Evolutionary conservation across 106 monocot genomes (phyloP).

Genomic region (Dendrobium nobile): DNA sequence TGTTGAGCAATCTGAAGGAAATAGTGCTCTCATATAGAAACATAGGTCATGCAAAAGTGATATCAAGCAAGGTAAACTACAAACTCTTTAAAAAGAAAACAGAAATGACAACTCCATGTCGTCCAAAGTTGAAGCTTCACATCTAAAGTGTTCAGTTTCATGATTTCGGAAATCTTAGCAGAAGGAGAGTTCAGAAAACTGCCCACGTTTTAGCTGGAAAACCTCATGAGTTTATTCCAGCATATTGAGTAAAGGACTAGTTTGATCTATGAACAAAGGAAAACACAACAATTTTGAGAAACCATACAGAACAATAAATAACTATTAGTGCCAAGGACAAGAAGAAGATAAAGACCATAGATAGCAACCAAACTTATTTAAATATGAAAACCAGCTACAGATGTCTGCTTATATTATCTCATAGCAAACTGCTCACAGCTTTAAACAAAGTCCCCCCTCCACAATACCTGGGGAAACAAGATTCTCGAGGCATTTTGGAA

Average conservation of each 20-base stretch:
- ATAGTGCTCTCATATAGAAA: background rate
- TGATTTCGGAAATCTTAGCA: constrained; percentile 42
- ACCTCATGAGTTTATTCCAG: constrained; percentile 24
- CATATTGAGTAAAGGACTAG: constrained; percentile 10
- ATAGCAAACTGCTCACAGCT: background rate
- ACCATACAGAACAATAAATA: background rate
- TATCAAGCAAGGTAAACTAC: background rate
- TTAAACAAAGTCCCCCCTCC: background rate
- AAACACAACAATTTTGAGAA: background rate
- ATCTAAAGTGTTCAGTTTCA: constrained; percentile 38
- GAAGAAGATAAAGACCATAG: background rate
- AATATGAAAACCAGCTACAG: background rate
- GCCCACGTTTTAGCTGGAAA: constrained; percentile 37
- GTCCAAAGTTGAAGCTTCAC: constrained; percentile 12
- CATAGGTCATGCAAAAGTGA: background rate
- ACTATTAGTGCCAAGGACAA: background rate
- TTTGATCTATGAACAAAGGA: constrained; percentile 9
- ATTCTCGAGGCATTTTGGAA: constrained; percentile 8
- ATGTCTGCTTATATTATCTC: background rate
- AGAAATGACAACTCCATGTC: background rate
- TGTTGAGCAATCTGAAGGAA: constrained; percentile 52
- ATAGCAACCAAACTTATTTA: background rate
- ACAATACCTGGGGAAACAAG: constrained; percentile 22
- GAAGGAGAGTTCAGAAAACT: constrained; percentile 31
- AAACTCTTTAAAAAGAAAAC: background rate